Evolutionary conservation across 176 grass and related monocot species (phyloP).

Genomic region (Oryza punctata): DNA sequence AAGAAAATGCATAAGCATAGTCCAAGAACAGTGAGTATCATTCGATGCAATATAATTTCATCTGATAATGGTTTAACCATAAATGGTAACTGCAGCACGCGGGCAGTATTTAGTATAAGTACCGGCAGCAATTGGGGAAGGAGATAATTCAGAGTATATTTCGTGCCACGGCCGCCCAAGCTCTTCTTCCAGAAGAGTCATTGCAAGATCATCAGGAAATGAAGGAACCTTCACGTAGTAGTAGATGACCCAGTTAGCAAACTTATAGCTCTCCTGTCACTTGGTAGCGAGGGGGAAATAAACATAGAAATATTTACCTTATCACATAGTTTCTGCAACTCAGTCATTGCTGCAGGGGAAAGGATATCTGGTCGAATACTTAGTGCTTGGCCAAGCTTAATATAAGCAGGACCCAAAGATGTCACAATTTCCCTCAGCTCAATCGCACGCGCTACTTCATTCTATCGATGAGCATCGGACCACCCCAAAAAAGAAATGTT

Average conservation of each 20-base stretch:
- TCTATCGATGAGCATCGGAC: slow-evolving; percentile 35
- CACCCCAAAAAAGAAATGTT: not conserved
- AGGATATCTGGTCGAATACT: slow-evolving; percentile 96
- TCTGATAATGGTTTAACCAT: not conserved
- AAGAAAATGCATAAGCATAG: slow-evolving; percentile 13
- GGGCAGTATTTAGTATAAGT: slow-evolving; percentile 15
- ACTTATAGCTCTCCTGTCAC: not conserved
- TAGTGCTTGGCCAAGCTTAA: slow-evolving; percentile 90
- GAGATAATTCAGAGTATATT: slow-evolving; percentile 85
- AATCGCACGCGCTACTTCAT: slow-evolving; percentile 86
- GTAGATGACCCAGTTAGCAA: slow-evolving; percentile 31
- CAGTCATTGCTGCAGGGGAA: slow-evolving; percentile 90
- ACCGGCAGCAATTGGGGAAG: slow-evolving; percentile 96
- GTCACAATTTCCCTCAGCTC: slow-evolving; percentile 96
- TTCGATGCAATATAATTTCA: not conserved
- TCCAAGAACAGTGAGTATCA: slow-evolving; percentile 17
- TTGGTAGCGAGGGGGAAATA: not conserved
- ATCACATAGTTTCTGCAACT: slow-evolving; percentile 94
- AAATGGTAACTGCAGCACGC: not conserved
- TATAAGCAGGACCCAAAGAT: slow-evolving; percentile 91
- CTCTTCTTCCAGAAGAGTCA: slow-evolving; percentile 92
- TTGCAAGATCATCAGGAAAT: slow-evolving; percentile 90
- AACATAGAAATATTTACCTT: slow-evolving; percentile 47
- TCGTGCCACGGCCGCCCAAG: slow-evolving; percentile 85
- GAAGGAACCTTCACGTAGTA: slow-evolving; percentile 67